Evolutionary conservation across 208 protist genomes (phyloP), one percentile per base, ranked within the genome.

Genomic region (Jaenimonas drosophilae): DNA sequence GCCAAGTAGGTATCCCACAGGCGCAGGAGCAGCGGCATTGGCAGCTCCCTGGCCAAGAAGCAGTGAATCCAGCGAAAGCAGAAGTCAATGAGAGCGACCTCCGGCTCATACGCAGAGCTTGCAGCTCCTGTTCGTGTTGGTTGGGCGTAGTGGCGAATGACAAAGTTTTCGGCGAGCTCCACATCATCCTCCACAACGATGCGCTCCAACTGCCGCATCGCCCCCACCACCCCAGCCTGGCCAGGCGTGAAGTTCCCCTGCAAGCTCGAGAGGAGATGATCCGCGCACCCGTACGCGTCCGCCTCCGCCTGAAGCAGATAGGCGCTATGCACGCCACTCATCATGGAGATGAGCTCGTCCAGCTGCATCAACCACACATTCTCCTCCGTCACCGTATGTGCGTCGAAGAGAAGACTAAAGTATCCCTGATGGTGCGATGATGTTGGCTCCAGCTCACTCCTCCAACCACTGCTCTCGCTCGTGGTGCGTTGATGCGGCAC

Each of bases 61-160:
- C 91, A 97, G 55, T 96, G 89, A 30, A 94, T 47, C 88, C 91
- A 97, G 46, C 87, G 78, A 55, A 92, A 94, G 56, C 86, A 88
- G 26, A 71, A 85, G 29, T 93, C 72, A 39, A 81, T 65, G 34
- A 94, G 70, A 0, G 63, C 46, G 28, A 93, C 45, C 6, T 67
- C 64, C 24, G 70, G 9, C n/a, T 6, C 5, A 23, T 6, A 23
- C 73, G 32, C 29, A 66, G 70, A 2, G 42, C n/a, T 19, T 53
- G 32, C 27, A 71, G 19, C 17, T 21, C 29, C 34, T 28, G 28
- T 40, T 78, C 72, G 27, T 66, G 39, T 16, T 36, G 37, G 21
- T 30, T 19, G 11, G 77, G 44, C 16, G 76, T 28, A 26, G 52
- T 41, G 32, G 34, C 9, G 36, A 34, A 34, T 9, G 31, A 55